A percentile compares a stretch with the other conserved stretches of the same genome.
Evolutionary conservation across 305 asterid genomes (phyloP).

Genomic region (Lippia alba): DNA sequence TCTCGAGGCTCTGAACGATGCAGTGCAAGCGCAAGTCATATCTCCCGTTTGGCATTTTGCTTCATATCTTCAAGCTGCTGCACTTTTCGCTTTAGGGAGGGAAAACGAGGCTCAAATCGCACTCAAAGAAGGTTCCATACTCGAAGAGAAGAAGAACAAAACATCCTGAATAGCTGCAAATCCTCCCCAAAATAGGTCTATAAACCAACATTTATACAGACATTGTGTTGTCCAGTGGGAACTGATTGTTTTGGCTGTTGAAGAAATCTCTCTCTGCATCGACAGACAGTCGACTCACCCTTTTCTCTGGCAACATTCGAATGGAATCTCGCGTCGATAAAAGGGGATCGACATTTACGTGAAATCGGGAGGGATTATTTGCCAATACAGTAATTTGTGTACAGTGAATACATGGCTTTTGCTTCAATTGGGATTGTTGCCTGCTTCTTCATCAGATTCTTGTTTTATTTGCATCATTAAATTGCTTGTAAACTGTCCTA

Average conservation of each 20-base stretch:
- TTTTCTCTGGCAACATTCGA: slow-evolving; percentile 26
- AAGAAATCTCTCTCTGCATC: not conserved
- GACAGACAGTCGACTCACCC: slow-evolving; percentile 20
- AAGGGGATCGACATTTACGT: not conserved
- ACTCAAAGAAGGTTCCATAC: slow-evolving; percentile 85
- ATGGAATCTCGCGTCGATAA: slow-evolving; percentile 8
- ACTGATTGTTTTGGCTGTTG: not conserved
- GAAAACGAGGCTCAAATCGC: slow-evolving; percentile 95
- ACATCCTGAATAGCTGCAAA: slow-evolving; percentile 52
- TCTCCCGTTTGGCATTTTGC: slow-evolving; percentile 97
- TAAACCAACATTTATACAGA: not conserved
- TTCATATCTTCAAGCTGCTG: slow-evolving; percentile 84
- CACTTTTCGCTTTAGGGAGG: slow-evolving; percentile 83
- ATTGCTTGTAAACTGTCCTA: no score
- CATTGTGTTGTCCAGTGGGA: slow-evolving; percentile 26
- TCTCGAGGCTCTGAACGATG: slow-evolving; percentile 83
- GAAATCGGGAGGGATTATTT: slow-evolving; percentile 30
- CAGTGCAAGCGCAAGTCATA: slow-evolving; percentile 93
- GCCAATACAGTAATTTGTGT: slow-evolving; percentile 24
- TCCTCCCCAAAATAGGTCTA: slow-evolving; percentile 10
- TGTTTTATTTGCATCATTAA: no score
- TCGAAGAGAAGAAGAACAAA: slow-evolving; percentile 75
- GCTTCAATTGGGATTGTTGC: no score
- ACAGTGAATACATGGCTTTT: slow-evolving; percentile 30
- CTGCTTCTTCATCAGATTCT: no score